These are phyloP conservation scores for Gliomastix tumulicola DNA, from an alignment of 2,329 filamentous ascomycete species.

Conservation along the genomic window DNA sequence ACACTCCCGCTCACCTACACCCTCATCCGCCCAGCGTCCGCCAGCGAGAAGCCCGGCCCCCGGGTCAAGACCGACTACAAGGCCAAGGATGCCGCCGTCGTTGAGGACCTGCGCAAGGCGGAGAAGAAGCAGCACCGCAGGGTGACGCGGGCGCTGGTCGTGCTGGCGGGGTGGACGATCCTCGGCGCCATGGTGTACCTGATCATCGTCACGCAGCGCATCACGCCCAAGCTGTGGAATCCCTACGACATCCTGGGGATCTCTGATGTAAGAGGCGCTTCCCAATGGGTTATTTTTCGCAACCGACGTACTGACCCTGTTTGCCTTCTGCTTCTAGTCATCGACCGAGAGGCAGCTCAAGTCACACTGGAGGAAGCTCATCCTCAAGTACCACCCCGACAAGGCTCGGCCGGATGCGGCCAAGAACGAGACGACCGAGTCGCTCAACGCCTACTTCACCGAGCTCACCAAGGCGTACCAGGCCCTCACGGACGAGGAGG, in stretches of 20 bases:
- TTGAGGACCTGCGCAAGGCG: slow-evolving; percentile 74
- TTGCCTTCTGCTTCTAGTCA: too few species aligned
- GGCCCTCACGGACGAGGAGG: slow-evolving; percentile 91
- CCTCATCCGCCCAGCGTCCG: slow-evolving; percentile 69
- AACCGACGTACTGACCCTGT: too few species aligned
- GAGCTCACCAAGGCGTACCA: slow-evolving; percentile 98
- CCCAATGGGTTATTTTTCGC: too few species aligned
- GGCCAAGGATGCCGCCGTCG: slow-evolving; percentile 74
- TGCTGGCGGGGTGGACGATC: slow-evolving; percentile 69
- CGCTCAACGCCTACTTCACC: slow-evolving; percentile 81
- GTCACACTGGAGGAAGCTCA: slow-evolving; percentile 80
- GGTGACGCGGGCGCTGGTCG: slow-evolving; percentile 74
- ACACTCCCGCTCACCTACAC: slow-evolving; percentile 88
- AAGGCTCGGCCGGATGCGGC: slow-evolving; percentile 76
- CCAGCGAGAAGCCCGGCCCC: slow-evolving; percentile 73
- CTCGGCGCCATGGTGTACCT: slow-evolving; percentile 92
- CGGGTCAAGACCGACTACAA: slow-evolving; percentile 77
- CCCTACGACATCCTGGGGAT: slow-evolving; percentile 92
- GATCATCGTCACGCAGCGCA: slow-evolving; percentile 70
- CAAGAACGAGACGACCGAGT: slow-evolving; percentile 85
- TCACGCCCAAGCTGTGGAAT: slow-evolving; percentile 79
- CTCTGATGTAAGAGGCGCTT: slow-evolving; percentile 66
- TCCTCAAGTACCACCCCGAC: slow-evolving; percentile 84
- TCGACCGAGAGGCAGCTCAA: slow-evolving; percentile 88
- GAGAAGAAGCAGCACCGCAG: slow-evolving; percentile 87